Conservation (phyloP, 495 filamentous ascomycete species). For the Hyaloscypha variabilis region DNA sequence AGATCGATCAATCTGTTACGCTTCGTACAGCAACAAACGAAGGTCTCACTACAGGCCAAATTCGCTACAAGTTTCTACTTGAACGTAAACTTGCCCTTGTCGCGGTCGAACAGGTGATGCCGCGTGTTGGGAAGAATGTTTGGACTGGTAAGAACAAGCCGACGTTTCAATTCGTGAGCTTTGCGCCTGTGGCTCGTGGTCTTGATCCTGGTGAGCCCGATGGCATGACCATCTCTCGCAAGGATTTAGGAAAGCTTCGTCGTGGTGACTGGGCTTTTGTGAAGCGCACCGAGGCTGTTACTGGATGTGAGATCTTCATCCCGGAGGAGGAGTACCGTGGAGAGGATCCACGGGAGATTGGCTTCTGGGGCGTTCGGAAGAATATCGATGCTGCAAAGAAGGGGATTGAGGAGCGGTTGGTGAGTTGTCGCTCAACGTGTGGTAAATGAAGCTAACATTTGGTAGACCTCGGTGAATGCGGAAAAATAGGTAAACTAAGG, state of each 20-base stretch:
- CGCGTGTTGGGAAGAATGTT: background rate
- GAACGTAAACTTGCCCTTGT: background rate
- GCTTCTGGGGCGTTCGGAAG: background rate
- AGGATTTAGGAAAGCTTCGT: background rate
- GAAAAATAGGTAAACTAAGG: background rate
- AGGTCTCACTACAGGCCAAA: background rate
- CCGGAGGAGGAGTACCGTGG: background rate
- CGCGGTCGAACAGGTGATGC: background rate
- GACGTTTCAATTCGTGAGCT: background rate
- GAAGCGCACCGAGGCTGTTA: background rate
- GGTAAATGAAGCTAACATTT: background rate
- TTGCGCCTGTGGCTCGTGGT: background rate
- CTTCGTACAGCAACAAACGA: background rate
- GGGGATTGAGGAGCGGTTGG: background rate
- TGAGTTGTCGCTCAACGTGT: background rate
- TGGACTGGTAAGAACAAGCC: background rate
- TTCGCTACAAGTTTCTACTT: background rate
- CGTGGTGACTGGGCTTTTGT: background rate
- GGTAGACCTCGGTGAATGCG: background rate
- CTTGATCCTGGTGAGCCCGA: background rate
- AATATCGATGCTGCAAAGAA: background rate
- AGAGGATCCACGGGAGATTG: background rate
- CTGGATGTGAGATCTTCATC: background rate
- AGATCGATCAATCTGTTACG: background rate
- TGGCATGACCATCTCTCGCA: background rate